phyloP scores from a whole-genome alignment of 2,329 filamentous ascomycete species.

The Sporothrix dimorphospora region DNA sequence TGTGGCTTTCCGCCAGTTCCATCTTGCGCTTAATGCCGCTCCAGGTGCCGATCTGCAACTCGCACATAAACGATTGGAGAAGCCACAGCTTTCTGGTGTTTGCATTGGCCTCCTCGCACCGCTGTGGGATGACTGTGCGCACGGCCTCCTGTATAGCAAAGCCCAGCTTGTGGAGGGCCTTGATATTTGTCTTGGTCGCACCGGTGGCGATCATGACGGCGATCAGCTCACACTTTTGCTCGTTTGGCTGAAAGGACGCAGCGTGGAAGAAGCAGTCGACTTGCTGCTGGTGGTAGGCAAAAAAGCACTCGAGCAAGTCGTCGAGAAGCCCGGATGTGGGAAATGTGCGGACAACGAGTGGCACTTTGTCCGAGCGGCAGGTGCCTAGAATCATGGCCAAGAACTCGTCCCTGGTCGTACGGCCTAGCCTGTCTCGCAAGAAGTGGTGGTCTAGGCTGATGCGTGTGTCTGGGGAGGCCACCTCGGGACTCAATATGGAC shows the following conservation, averaged over 20 bases:
- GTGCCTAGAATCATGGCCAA: slow-evolving; percentile 66
- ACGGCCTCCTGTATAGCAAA: slow-evolving; percentile 58
- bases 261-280: slow-evolving; percentile 65
- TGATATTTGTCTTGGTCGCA: slow-evolving; percentile 58
- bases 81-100: slow-evolving; percentile 49
- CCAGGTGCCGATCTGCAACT: slow-evolving; percentile 57
- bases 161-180: slow-evolving; percentile 61
- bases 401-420: slow-evolving; percentile 61
- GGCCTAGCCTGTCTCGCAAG: slow-evolving; percentile 50
- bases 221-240: slow-evolving; percentile 61
- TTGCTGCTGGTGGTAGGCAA: slow-evolving; percentile 59
- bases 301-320: slow-evolving; percentile 62
- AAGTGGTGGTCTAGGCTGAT: slow-evolving; percentile 41
- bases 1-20: slow-evolving; percentile 58
- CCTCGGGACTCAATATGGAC: slow-evolving; percentile 48
- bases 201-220: slow-evolving; percentile 64
- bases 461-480: slow-evolving; percentile 42
- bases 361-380: slow-evolving; percentile 54
- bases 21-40: slow-evolving; percentile 59
- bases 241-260: slow-evolving; percentile 59
- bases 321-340: slow-evolving; percentile 64
- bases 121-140: slow-evolving; percentile 42
- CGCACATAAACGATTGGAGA: slow-evolving; percentile 53
- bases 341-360: slow-evolving; percentile 62
- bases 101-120: slow-evolving; percentile 55